These are phyloP conservation scores for Rhodotorula babjevae DNA, from an alignment of 768 basidiomycete species.

Conservation along the genomic window DNA sequence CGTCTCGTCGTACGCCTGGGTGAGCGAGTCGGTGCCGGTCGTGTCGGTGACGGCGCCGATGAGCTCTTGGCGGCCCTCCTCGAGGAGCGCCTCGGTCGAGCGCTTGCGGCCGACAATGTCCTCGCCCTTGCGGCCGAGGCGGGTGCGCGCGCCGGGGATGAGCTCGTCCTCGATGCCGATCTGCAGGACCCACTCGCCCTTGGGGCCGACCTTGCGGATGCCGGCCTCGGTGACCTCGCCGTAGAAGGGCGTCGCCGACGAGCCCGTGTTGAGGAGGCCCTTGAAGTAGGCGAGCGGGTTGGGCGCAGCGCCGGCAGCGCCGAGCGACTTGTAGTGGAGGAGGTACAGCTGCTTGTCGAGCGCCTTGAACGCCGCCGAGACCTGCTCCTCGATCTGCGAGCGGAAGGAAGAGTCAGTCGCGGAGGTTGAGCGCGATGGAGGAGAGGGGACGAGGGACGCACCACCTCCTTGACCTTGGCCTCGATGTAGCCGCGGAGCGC, in stretches of 20 bases:
- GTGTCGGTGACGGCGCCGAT: constrained; percentile 43
- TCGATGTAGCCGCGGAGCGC: constrained; percentile 24
- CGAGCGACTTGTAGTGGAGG: constrained; percentile 43
- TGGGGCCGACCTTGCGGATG: constrained; percentile 49
- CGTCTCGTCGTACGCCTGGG: constrained; percentile 42
- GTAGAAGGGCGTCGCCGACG: constrained; percentile 7
- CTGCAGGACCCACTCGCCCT: constrained; percentile 49
- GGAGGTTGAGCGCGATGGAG: no score
- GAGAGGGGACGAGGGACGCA: background rate
- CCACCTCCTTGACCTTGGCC: constrained; percentile 25
- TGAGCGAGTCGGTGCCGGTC: constrained; percentile 43
- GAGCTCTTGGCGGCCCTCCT: constrained; percentile 39
- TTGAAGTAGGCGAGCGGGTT: constrained; percentile 34
- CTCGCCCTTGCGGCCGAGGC: constrained; percentile 41
- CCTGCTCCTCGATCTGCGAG: constrained; percentile 34
- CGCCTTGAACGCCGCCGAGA: constrained; percentile 16
- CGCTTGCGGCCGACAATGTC: constrained; percentile 44
- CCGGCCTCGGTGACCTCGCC: constrained; percentile 43
- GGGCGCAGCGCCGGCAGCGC: constrained; percentile 29
- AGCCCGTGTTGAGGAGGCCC: constrained; percentile 26
- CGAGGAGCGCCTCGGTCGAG: constrained; percentile 44
- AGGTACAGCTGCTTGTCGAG: constrained; percentile 45
- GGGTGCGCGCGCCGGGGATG: constrained; percentile 17
- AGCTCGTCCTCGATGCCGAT: constrained; percentile 50
- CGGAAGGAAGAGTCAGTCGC: background rate